Conservation (phyloP, 208 protist genomes). For the Trypanosoma theileri region DNA sequence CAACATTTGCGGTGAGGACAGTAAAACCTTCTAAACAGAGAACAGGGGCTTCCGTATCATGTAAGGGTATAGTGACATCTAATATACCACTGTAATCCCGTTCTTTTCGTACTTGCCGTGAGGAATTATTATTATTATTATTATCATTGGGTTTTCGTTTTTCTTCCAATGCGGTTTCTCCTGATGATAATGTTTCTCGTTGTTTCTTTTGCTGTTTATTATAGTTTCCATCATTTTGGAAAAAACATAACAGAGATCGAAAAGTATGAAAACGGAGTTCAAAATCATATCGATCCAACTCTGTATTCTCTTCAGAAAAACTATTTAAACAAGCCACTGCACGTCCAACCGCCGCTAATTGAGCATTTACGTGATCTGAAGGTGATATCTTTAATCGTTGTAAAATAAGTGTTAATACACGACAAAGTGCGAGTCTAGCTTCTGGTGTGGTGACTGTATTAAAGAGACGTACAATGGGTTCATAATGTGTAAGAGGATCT, state of each 20-base stretch:
- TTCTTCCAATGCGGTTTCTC: too few species aligned
- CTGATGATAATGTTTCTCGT: too few species aligned
- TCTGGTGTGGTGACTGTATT: constrained; percentile 77
- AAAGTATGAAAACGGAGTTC: constrained; percentile 87
- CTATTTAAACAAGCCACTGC: constrained; percentile 76
- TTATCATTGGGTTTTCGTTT: neutral
- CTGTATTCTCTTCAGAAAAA: constrained; percentile 50
- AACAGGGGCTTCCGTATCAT: constrained; percentile 46
- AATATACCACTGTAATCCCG: constrained; percentile 63
- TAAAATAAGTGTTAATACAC: constrained; percentile 31
- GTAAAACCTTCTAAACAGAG: constrained; percentile 60
- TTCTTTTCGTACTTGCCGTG: constrained; percentile 40
- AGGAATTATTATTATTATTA: neutral
- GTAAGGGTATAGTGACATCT: constrained; percentile 63
- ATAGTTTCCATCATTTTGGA: constrained; percentile 72
- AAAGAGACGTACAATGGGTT: constrained; percentile 69
- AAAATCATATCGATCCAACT: constrained; percentile 81
- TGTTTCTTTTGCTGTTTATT: neutral
- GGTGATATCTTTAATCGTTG: constrained; percentile 1
- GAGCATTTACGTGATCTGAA: constrained; percentile 25
- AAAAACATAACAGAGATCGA: constrained; percentile 73
- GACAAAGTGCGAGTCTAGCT: constrained; percentile 65
- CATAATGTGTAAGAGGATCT: constrained; percentile 48
- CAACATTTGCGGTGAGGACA: constrained; percentile 61
- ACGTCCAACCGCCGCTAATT: constrained; percentile 60